phyloP scores from a whole-genome alignment of 2,329 filamentous ascomycete species.

The Fragosphaeria purpurea region DNA sequence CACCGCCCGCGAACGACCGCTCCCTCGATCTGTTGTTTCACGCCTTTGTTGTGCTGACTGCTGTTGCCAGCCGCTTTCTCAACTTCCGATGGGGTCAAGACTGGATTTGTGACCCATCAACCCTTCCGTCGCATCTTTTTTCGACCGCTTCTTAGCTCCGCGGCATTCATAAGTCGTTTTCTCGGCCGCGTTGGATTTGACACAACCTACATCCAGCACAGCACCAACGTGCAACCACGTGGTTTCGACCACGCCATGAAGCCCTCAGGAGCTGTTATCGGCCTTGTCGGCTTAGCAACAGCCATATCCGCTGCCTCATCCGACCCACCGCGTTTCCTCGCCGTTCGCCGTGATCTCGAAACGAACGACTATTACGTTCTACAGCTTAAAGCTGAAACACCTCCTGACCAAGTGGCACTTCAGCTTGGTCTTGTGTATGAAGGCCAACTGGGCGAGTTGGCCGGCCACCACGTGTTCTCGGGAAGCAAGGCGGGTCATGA shows the following conservation, averaged over 20 bases:
- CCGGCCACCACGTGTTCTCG: conserved; percentile 78
- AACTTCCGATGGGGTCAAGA: too few species aligned
- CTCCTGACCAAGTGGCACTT: conserved; percentile 59
- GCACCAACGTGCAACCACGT: not conserved
- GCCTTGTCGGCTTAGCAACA: conserved; percentile 41
- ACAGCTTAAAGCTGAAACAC: conserved; percentile 58
- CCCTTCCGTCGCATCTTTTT: too few species aligned
- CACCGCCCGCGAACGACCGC: too few species aligned
- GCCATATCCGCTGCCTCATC: conserved; percentile 29
- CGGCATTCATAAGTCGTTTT: too few species aligned
- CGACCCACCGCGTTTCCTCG: conserved; percentile 33
- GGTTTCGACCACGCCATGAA: conserved; percentile 32
- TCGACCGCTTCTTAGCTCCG: not conserved
- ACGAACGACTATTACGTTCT: conserved; percentile 88
- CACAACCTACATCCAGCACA: too few species aligned
- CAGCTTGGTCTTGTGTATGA: conserved; percentile 70
- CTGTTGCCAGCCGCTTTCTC: too few species aligned
- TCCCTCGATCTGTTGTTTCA: too few species aligned
- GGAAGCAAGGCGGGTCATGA: conserved; percentile 53
- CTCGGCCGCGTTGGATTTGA: too few species aligned
- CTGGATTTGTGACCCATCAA: too few species aligned
- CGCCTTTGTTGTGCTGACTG: too few species aligned
- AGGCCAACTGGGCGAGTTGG: conserved; percentile 67
- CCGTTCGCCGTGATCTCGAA: conserved; percentile 58
- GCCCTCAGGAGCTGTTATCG: conserved; percentile 38